Conservation (phyloP, 176 grass and related monocot species). For the Avena eriantha region DNA sequence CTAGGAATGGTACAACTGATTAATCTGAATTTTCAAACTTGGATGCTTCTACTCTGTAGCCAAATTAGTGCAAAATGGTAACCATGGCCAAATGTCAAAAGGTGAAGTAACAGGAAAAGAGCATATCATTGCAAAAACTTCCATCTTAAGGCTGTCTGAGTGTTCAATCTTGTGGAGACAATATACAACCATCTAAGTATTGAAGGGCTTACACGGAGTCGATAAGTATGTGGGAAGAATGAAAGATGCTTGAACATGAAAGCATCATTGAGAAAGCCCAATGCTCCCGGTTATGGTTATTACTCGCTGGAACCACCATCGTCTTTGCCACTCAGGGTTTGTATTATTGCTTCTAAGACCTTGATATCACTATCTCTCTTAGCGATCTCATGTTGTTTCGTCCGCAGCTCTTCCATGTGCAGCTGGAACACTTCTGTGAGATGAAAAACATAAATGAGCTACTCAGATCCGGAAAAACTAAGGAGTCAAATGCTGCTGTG, state of each 20-base stretch:
- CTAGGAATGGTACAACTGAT: not conserved
- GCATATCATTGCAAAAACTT: constrained; percentile 25
- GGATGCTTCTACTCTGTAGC: not conserved
- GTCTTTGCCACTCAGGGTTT: constrained; percentile 81
- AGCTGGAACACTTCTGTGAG: constrained; percentile 79
- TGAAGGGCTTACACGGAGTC: not conserved
- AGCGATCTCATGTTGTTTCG: constrained; percentile 89
- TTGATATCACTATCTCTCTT: constrained; percentile 94
- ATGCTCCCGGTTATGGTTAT: not conserved
- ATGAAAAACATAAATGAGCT: constrained; percentile 35
- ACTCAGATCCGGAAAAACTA: not conserved
- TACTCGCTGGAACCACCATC: constrained; percentile 55
- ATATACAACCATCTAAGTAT: constrained; percentile 14
- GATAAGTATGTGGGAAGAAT: not conserved
- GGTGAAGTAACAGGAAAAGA: not conserved
- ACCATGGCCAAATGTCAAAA: constrained; percentile 10
- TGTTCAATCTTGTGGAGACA: constrained; percentile 18
- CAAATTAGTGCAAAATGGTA: not conserved
- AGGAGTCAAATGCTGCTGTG: constrained; percentile 6
- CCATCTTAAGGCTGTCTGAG: constrained; percentile 4
- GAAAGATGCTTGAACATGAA: constrained; percentile 15
- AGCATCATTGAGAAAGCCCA: not conserved
- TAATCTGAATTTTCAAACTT: not conserved
- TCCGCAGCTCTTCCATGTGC: constrained; percentile 92
- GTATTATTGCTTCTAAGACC: constrained; percentile 94